These are phyloP conservation scores for Solanum aculeatissimum DNA, from an alignment of 305 asterid species.

Conservation along the genomic window DNA sequence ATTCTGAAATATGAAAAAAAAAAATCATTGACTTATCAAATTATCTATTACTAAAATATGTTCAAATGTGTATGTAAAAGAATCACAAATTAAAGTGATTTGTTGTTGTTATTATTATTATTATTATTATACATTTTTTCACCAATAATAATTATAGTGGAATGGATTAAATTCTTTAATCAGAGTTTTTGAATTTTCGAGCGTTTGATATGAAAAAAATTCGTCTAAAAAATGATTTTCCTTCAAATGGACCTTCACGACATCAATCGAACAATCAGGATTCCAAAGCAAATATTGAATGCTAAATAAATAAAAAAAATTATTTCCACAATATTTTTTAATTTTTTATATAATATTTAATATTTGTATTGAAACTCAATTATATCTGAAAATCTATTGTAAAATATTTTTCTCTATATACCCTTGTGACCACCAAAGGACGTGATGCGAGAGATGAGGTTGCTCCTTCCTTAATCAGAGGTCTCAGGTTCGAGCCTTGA, in stretches of 20 bases:
- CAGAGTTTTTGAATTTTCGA: neutral
- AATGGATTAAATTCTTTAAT: neutral
- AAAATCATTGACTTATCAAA: too few species aligned
- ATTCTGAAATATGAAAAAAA: too few species aligned
- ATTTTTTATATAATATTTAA: too few species aligned
- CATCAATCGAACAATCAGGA: neutral
- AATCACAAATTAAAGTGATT: neutral
- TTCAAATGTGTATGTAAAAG: too few species aligned
- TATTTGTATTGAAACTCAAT: neutral
- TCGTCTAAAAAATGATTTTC: fast-evolving
- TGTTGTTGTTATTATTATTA: too few species aligned
- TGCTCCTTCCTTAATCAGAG: too few species aligned
- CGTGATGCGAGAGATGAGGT: too few species aligned
- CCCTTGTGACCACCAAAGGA: too few species aligned
- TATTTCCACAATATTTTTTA: neutral
- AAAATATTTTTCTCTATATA: neutral
- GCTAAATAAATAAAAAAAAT: fast-evolving
- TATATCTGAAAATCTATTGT: neutral
- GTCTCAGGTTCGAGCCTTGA: too few species aligned
- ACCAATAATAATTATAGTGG: neutral
- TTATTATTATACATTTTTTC: too few species aligned
- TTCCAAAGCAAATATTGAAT: neutral
- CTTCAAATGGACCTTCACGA: neutral
- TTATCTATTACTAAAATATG: neutral
- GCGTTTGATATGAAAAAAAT: neutral